Conservation (phyloP, 2,329 filamentous ascomycete genomes). For the Fusarium sp. region DNA sequence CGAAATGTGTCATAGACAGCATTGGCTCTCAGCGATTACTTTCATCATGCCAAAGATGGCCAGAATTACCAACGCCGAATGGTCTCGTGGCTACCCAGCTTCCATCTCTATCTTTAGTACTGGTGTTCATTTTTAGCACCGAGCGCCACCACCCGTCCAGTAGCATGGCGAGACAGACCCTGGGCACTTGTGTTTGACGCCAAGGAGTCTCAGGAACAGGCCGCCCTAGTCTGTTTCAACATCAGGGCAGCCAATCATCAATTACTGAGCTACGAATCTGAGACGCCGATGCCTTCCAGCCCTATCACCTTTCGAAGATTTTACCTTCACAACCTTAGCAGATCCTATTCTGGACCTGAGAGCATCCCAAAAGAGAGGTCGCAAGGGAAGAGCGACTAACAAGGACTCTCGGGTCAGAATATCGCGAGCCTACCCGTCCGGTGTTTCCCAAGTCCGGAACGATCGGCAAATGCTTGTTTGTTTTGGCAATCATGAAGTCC, state of each 20-base stretch:
- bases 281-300: slow-evolving; percentile 23
- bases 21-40: not conserved
- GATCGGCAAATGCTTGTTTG: not conserved
- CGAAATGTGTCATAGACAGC: not conserved
- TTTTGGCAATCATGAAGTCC: slow-evolving; percentile 4
- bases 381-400: not conserved
- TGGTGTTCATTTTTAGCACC: slow-evolving; percentile 39
- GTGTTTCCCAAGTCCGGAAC: not conserved
- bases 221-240: slow-evolving; percentile 40
- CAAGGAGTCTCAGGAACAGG: slow-evolving; percentile 33
- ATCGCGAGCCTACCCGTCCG: not conserved
- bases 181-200: slow-evolving; percentile 10
- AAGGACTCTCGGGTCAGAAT: not conserved
- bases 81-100: slow-evolving; percentile 1
- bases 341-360: not conserved
- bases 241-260: slow-evolving; percentile 41
- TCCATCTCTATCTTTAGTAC: not conserved
- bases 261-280: slow-evolving; percentile 13
- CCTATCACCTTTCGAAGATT: slow-evolving; percentile 4
- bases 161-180: not conserved
- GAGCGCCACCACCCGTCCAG: slow-evolving; percentile 26
- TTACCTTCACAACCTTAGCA: not conserved
- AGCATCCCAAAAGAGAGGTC: not conserved
- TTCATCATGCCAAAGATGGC: not conserved
- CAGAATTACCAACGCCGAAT: not conserved